Evolutionary conservation across 2,329 filamentous ascomycete genomes (phyloP), one percentile per base, ranked within the genome.

Genomic region (Chrysosporium keratinophilum): DNA sequence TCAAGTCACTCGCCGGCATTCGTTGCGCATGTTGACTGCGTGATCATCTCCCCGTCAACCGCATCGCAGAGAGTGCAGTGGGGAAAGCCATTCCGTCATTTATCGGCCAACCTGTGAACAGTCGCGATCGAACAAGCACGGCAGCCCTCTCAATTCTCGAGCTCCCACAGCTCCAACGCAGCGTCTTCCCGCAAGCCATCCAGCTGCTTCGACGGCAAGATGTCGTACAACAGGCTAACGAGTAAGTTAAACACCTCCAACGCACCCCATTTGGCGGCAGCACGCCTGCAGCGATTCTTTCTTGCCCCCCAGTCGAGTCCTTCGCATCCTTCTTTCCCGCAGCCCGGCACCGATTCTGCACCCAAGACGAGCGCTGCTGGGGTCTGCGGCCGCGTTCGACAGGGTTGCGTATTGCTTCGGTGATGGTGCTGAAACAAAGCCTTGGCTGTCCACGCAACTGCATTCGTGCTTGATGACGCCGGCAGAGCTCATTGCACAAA

Each of bases 141-240:
- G 23, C 23, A 28, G 23, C 23, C 3, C 3, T 28, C 23, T 28
- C 23, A 28, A 7, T 7, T 7, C 23, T 28, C 23, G 23, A 28
- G 23, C 17, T 41, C 39, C 14, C 39, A 14, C 17, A 3, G 17
- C 39, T 19, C 10, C 11, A 20, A 4, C 3, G 12, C 12, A 40
- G 15, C 46, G 31, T 23, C 5, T 20, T 34, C 15, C 35, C 17
- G 2, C 28, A 12, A 34, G 49, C 31, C 28, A 44, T 31, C n/a
- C 12, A 15, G 49, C 40, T 51, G 23, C 46, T 28, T 34, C 46
- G 17, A 17, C 14, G 46, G 28, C 49, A 51, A 17, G 15, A 51
- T 51, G 49, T 51, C 49, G 28, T 51, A 51, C 49, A 51, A 51
- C 40, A 51, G 49, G 23, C 37, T 51, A 15, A 28, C 49, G 12